Evolutionary conservation across 2,329 filamentous ascomycete species (phyloP), one percentile per base, ranked within the genome.

Genomic region (Fusarium concolor): DNA sequence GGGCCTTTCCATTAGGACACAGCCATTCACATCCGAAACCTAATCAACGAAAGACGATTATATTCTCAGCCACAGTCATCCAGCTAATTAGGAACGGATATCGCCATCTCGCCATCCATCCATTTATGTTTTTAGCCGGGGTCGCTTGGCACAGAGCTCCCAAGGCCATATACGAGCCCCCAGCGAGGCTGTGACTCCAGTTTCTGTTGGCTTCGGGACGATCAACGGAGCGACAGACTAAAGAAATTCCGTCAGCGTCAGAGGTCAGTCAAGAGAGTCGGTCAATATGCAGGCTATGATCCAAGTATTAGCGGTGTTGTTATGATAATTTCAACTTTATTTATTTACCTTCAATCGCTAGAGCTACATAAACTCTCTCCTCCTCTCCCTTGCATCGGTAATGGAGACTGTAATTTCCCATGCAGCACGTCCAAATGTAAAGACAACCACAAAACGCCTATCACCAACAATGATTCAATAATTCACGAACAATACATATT

Each of bases 131-230:
- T 62, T 54, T 49, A 51, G 42, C 46, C 49, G 41, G 58, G 46
- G 41, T 42, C 46, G 56, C 44, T 35, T 62, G 44, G 65, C 55
- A 18, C 42, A 52, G 57, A 66, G 42, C 52, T 49, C 54, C 47
- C 50, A 56, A 38, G 62, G 43, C 56, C 41, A 65, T 68, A 65
- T 68, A 69, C 65, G 65, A 62, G 65, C 28, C 35, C 29, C 26
- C 38, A 68, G 33, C 18, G 64, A 67, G 66, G 62, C 66, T 53
- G 66, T 70, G 57, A 53, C 37, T 55, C 47, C 44, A 31, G 20
- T 53, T 59, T 64, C 24, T 44, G 54, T 20, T 47, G 38, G 39
- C 50, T 50, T 61, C 42, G 42, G 54, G 53, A 53, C 60, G 60
- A 68, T 68, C 66, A 47, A 69, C 5, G 38, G 65, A 55, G 41